Evolutionary conservation across 1,284 basidiomycete species (phyloP).

Genomic region (Ceratobasidium sp.): DNA sequence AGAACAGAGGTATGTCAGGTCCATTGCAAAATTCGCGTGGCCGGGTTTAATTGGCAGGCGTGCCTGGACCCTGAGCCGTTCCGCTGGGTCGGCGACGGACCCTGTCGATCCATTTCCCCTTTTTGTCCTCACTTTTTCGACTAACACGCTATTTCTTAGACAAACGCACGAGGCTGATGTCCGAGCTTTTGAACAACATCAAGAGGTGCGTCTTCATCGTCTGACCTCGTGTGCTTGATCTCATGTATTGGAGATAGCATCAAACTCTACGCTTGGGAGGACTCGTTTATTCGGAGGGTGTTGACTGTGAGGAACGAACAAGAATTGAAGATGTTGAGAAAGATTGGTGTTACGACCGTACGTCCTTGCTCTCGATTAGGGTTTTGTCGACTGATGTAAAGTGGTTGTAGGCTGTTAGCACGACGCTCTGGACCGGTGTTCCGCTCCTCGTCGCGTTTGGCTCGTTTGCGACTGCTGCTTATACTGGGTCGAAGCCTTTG

Average conservation of each 20-base stretch:
- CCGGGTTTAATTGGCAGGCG: neutral
- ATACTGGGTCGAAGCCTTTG: constrained; percentile 76
- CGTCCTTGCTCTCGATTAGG: constrained; percentile 49
- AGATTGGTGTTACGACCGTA: constrained; percentile 82
- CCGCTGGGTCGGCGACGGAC: neutral
- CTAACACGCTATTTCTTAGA: constrained; percentile 57
- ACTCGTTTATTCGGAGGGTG: constrained; percentile 83
- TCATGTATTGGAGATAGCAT: constrained; percentile 63
- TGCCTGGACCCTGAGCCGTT: neutral
- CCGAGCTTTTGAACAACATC: constrained; percentile 89
- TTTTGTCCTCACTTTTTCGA: neutral
- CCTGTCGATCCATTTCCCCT: constrained; percentile 25
- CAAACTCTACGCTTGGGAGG: constrained; percentile 90
- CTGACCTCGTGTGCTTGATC: neutral
- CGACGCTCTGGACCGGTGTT: constrained; percentile 50
- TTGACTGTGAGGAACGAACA: constrained; percentile 85
- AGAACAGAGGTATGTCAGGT: constrained; percentile 71
- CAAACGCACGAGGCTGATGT: constrained; percentile 78
- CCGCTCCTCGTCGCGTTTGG: constrained; percentile 84
- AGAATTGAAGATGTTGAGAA: constrained; percentile 84
- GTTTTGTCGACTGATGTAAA: neutral
- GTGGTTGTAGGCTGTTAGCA: constrained; percentile 46
- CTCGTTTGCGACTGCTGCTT: constrained; percentile 86
- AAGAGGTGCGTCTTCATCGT: constrained; percentile 62
- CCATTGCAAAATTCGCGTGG: neutral